Base-by-base conservation (phyloP, 495 filamentous ascomycete species). In the Astrothelium subdiscretum region DNA sequence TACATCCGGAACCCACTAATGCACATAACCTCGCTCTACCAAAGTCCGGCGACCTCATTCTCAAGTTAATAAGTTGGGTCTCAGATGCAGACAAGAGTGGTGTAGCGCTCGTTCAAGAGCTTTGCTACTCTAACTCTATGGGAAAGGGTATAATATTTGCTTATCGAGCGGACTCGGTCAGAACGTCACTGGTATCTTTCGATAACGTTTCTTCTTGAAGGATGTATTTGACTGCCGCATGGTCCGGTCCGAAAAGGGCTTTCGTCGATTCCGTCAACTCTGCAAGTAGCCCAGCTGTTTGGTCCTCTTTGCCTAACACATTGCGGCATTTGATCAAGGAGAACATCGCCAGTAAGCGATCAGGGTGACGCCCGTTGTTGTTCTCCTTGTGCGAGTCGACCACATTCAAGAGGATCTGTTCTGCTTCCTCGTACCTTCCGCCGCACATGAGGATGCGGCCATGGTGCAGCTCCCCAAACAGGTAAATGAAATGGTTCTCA, bases 331-430 rank as follows among this genome's bases (percentile, higher is more conserved):
- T 63, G 18, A 66, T 61, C 24, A 67, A 57, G 29, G 62, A 65
- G 42, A 65, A 67, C 24, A 65, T 62, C 15, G 65, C 63, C 29
- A 65, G 52, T 27, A 67, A 65, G 57, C 66, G 66, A 32, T 71
- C 69, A 58, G 69, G 68, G 58, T 71, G 69, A 1, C 59, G 20
- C 63, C 24, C 24, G 32, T 59, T 66, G 32, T 59, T 66, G 62
- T 24, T 63, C 43, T 27, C 57, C 59, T 66, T 63, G 43, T 66
- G 57, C 27, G 27, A 35, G 31, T 66, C 60, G 10, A 66, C 62
- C 12, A 63, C 64, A 13, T 68, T 54, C 29, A 35, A 11, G 29
- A 68, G 60, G 22, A 66, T 20, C 13, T 62, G 31, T 48, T 70
- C 65, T 58, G 60, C 68, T 58, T 68, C 63, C 8, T 29, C 26